Base-by-base conservation (phyloP, 257 asterid species). In the Nyctanthes arbortristis region DNA sequence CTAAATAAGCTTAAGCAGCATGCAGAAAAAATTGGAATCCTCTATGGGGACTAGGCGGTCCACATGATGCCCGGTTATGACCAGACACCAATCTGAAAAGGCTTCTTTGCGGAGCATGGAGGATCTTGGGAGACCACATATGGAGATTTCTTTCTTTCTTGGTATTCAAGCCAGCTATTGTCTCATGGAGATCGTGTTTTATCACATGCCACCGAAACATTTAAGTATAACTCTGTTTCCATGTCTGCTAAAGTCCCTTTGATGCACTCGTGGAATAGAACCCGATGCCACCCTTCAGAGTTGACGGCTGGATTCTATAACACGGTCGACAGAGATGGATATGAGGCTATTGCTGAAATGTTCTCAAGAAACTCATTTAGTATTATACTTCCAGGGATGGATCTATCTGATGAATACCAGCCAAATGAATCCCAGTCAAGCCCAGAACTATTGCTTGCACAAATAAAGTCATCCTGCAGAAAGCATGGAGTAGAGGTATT, bases 121-220 rank as follows among this genome's bases (percentile, higher is more conserved):
- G 97, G 97, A 24, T 78, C 97, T 27, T 93, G 98, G 98, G 91
- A 85, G 77, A 77, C 77, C 5, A 80, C 73, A n/a, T 93, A 93
- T 36, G 98, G 95, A 5, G 87, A 88, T 45, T 88, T 93, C 40
- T 90, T 93, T 70, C 95, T 93, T 20, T 81, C 90, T 5, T 93
- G 98, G 96, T 90, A 88, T 56, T 83, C 97, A 8, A 56, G 57
- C 72, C 85, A 76, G 75, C 88, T 93, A 7, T 25, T 83, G 14
- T 64, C 64, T 29, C 98, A 93, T 7, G 97, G 95, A 10, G 92
- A 87, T 67, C 81, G 68, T n/a, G 73, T 93, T 36, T 66, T 90
- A 47, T 85, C 97, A 0, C 77, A 82, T 18, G 98, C 96, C 3
- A 62, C 87, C 64, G 80, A 91, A 1, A 81, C 89, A 4, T 88